These are phyloP conservation scores for Candida lessepsii DNA, from an alignment of 805 yeast species.

Conservation along the genomic window DNA sequence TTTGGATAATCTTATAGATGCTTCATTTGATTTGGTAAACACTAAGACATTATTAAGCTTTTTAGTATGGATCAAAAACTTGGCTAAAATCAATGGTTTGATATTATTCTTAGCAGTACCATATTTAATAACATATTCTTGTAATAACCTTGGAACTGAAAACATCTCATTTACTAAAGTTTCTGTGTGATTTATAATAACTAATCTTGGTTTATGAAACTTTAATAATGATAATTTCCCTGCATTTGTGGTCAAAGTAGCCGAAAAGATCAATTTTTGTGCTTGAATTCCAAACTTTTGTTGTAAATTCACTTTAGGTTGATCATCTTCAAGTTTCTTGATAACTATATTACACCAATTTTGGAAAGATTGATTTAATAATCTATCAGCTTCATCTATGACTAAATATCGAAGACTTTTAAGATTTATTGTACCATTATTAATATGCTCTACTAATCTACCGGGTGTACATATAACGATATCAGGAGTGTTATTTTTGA, in stretches of 20 bases:
- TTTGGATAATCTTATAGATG: constrained; percentile 75
- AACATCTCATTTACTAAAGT: constrained; percentile 53
- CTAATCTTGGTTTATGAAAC: constrained; percentile 67
- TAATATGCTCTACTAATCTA: constrained; percentile 73
- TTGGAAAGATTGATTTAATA: constrained; percentile 86
- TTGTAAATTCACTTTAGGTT: constrained; percentile 21
- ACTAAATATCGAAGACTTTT: constrained; percentile 58
- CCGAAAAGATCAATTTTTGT: constrained; percentile 78
- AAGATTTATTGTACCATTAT: constrained; percentile 43
- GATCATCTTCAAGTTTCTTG: constrained; percentile 25
- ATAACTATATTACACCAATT: constrained; percentile 77
- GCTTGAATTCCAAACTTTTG: constrained; percentile 37
- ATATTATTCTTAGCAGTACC: constrained; percentile 37
- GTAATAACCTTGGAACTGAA: constrained; percentile 55
- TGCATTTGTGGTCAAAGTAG: constrained; percentile 91
- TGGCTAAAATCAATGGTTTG: constrained; percentile 75
- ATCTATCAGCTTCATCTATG: constrained; percentile 79
- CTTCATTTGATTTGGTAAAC: constrained; percentile 79
- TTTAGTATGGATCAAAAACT: constrained; percentile 41
- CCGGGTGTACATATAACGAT: constrained; percentile 75
- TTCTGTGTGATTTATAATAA: constrained; percentile 64
- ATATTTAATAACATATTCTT: constrained; percentile 44
- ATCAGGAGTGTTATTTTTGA: constrained; percentile 56
- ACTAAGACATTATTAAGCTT: constrained; percentile 48
- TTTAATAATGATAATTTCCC: constrained; percentile 76